Base-by-base conservation (phyloP, 2,329 filamentous ascomycete species). In the Paecilomyces sp. region DNA sequence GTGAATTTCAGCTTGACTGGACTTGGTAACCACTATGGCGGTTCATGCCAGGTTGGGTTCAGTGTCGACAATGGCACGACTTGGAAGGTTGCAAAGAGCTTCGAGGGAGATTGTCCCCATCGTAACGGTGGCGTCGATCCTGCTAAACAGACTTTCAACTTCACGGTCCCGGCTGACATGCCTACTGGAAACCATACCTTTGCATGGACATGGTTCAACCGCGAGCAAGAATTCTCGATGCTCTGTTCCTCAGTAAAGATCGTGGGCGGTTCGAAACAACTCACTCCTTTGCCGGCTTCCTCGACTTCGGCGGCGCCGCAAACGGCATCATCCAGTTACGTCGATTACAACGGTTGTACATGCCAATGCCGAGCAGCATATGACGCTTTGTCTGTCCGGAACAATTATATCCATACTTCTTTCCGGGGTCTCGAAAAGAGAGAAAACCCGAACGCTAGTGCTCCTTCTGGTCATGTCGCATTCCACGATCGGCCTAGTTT, bases 31-130 rank as follows among this genome's bases (percentile, higher is more conserved):
- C 79, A 81, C 63, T 78, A 72, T 57, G 79, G 79, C 57, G 79
- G 79, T 34, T 76, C 72, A 9, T 80, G 79, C 65, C 78, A 80
- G 63, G 74, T 78, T 8, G 79, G 78, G 6, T 76, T 79, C 65
- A 77, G 73, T 15, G 66, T 68, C 22, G 78, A 81, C 61, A 67
- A 69, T 36, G 78, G 78, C 58, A 66, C 73, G 57, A 79, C 73
- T 0, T 80, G 79, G 70, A 74, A 74, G 57, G 74, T 79, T 4
- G 76, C 74, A 3, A 75, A 73, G 11, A 76, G 73, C 9, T 81
- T 77, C 64, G 75, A 80, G 60, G 79, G 79, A 25, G 75, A 79
- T 64, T 81, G 78, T 64, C 79, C 79, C 4, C 75, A 77, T 60
- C 74, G 77, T 47, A 60, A 72, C 18, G 68, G 72, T 28, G 74